Evolutionary conservation across 2,329 filamentous ascomycete genomes (phyloP).

Genomic region (Rutstroemia sp.): DNA sequence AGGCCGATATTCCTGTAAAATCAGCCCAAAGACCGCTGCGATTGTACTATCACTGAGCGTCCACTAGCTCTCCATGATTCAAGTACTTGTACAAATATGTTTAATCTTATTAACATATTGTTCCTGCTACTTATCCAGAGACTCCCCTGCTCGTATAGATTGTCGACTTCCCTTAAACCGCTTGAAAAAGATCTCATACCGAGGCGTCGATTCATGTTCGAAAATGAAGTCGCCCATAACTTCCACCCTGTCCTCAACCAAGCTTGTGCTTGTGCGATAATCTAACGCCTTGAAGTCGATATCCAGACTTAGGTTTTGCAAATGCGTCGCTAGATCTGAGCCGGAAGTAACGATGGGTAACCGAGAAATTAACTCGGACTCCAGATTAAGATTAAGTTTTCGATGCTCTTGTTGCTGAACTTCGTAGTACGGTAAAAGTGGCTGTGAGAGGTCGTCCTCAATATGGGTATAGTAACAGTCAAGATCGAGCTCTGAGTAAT

Average conservation of each 20-base stretch:
- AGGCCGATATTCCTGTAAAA: no score
- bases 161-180: background rate
- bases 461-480: constrained; percentile 43
- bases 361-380: background rate
- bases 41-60: no score
- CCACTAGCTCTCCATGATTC: no score
- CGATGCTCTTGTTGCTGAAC: constrained; percentile 34
- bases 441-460: constrained; percentile 34
- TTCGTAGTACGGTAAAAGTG: constrained; percentile 39
- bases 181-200: background rate
- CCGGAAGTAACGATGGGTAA: background rate
- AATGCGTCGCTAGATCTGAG: background rate
- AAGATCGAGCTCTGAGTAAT: constrained; percentile 39
- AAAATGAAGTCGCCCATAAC: background rate
- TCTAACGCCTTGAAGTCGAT: background rate
- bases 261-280: background rate
- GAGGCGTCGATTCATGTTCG: background rate
- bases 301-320: background rate
- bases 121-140: no score
- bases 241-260: background rate
- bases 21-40: no score
- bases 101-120: no score
- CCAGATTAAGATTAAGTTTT: constrained; percentile 19
- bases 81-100: no score
- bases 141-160: no score